These are phyloP conservation scores for Coemansia sp. DNA, from an alignment of 192 early-diverging fungal species.

Conservation along the genomic window DNA sequence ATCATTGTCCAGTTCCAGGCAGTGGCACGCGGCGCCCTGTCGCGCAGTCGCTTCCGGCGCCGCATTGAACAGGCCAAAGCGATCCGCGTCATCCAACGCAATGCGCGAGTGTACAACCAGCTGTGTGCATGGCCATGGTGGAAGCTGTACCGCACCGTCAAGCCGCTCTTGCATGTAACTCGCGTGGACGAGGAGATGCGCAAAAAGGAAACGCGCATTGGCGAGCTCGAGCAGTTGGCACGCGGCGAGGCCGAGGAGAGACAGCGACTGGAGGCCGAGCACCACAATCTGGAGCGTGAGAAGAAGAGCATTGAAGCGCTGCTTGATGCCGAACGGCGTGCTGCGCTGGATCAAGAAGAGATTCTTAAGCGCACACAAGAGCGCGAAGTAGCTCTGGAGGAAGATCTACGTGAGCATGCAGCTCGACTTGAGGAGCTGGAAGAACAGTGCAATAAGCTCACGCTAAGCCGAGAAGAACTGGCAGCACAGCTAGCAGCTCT, in stretches of 20 bases:
- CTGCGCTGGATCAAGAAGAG: conserved; percentile 79
- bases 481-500: conserved; percentile 16
- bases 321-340: conserved; percentile 69
- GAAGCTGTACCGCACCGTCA: conserved; percentile 90
- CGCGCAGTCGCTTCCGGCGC: conserved; percentile 66
- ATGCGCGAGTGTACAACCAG: conserved; percentile 84
- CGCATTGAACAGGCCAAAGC: conserved; percentile 78
- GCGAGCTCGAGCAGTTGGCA: conserved; percentile 69
- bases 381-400: conserved; percentile 64
- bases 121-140: conserved; percentile 95
- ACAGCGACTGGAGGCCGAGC: conserved; percentile 57
- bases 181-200: conserved; percentile 78
- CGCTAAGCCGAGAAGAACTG: conserved; percentile 39
- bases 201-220: conserved; percentile 66
- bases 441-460: conserved; percentile 58
- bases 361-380: conserved; percentile 79
- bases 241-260: conserved; percentile 61
- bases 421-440: conserved; percentile 66
- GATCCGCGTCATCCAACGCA: conserved; percentile 91
- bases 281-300: conserved; percentile 63
- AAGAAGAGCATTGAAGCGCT: conserved; percentile 67
- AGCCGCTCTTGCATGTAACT: conserved; percentile 81
- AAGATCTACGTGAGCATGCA: conserved; percentile 60
- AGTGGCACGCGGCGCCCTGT: conserved; percentile 77
- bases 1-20: conserved; percentile 87